These are phyloP conservation scores for Peronospora farinosa DNA, from an alignment of 352 stramenopile species.

Conservation along the genomic window DNA sequence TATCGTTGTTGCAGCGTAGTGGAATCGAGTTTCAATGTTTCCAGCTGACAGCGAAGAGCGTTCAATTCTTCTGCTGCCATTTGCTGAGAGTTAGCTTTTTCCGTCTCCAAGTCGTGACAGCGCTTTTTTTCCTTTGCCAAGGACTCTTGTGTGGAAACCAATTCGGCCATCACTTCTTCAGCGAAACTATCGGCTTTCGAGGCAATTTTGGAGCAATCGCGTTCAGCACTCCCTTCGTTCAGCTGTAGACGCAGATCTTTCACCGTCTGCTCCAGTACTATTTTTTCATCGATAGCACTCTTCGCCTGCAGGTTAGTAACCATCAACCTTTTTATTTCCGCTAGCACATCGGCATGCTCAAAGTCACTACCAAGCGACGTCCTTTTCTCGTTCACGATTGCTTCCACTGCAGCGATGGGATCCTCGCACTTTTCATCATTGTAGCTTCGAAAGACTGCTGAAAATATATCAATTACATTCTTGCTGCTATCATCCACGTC, in stretches of 20 bases:
- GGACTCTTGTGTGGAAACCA: slow-evolving; percentile 15
- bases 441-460: slow-evolving; percentile 27
- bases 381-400: slow-evolving; percentile 25
- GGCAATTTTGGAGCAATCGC: slow-evolving; percentile 13
- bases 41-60: slow-evolving; percentile 22
- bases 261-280: slow-evolving; percentile 37
- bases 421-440: slow-evolving; percentile 17
- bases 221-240: background rate
- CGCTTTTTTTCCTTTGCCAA: slow-evolving; percentile 19
- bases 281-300: slow-evolving; percentile 31
- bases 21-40: slow-evolving; percentile 21
- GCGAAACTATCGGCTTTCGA: slow-evolving; percentile 2
- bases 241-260: slow-evolving; percentile 30
- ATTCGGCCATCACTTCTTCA: slow-evolving; percentile 18
- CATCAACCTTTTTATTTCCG: slow-evolving; percentile 29
- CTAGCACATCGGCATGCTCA: slow-evolving; percentile 27
- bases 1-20: slow-evolving; percentile 10
- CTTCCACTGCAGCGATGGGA: slow-evolving; percentile 13
- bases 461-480: slow-evolving; percentile 32
- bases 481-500: slow-evolving; percentile 15
- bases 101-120: slow-evolving; percentile 15
- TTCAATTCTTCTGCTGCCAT: slow-evolving; percentile 33
- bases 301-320: slow-evolving; percentile 18
- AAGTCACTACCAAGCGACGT: slow-evolving; percentile 11
- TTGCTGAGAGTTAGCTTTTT: slow-evolving; percentile 21